Evolutionary conservation across 2,329 filamentous ascomycete genomes (phyloP).

Genomic region (Alternaria sp.): DNA sequence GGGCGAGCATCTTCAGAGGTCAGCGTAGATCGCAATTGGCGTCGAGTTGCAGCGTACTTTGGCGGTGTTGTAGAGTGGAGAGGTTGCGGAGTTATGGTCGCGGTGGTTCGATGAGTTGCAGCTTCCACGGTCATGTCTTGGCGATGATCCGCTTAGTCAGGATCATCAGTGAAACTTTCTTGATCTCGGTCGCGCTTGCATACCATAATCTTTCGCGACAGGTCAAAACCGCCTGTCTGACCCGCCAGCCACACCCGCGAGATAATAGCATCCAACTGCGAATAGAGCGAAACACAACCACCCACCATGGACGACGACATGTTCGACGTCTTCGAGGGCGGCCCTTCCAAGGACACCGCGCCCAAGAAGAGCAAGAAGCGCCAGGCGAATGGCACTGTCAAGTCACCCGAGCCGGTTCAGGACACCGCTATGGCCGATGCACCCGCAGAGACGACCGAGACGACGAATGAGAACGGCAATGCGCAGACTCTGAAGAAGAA

Average conservation of each 20-base stretch:
- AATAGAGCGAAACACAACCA: slow-evolving; percentile 6
- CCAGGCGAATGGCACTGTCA: slow-evolving; percentile 81
- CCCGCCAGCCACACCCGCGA: background rate
- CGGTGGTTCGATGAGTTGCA: slow-evolving; percentile 18
- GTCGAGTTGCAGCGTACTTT: slow-evolving; percentile 35
- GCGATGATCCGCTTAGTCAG: background rate
- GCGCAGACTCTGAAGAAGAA: slow-evolving; percentile 61
- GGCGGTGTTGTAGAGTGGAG: slow-evolving; percentile 37
- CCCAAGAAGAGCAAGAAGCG: slow-evolving; percentile 78
- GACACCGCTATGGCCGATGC: slow-evolving; percentile 58
- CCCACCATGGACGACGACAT: slow-evolving; percentile 54
- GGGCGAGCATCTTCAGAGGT: slow-evolving; percentile 77
- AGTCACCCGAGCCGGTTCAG: slow-evolving; percentile 55
- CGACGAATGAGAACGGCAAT: slow-evolving; percentile 43
- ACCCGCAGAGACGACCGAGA: slow-evolving; percentile 34
- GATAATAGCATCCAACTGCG: background rate
- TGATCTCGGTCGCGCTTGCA: slow-evolving; percentile 3
- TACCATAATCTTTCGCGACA: background rate
- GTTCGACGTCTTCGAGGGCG: slow-evolving; percentile 56
- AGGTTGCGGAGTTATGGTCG: slow-evolving; percentile 29
- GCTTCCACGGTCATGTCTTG: slow-evolving; percentile 11
- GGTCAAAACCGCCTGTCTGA: background rate
- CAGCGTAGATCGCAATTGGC: slow-evolving; percentile 47
- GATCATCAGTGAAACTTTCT: slow-evolving; percentile 9
- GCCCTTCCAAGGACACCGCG: slow-evolving; percentile 33